phyloP scores from a whole-genome alignment of 495 filamentous ascomycete genomes.

The Hypoxylon trugodes region DNA sequence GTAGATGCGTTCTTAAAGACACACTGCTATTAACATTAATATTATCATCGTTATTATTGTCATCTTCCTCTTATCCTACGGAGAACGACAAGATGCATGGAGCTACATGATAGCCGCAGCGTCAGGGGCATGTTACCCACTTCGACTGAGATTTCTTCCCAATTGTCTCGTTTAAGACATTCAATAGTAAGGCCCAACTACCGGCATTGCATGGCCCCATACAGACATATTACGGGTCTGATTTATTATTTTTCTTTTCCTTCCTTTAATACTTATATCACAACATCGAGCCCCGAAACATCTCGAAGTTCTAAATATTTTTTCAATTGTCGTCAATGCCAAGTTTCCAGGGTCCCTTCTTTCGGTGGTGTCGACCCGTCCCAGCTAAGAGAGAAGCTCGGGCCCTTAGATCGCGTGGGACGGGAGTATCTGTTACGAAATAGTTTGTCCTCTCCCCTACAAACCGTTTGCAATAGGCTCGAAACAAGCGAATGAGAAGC shows the following conservation, averaged over 20 bases:
- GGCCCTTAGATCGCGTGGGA: constrained; percentile 39
- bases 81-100: constrained; percentile 24
- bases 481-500: constrained; percentile 22
- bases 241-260: neutral
- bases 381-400: constrained; percentile 33
- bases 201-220: constrained; percentile 20
- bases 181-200: constrained; percentile 3
- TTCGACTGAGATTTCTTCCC: constrained; percentile 5
- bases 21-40: neutral
- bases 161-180: constrained; percentile 13
- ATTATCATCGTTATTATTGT: neutral
- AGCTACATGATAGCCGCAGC: constrained; percentile 19
- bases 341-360: constrained; percentile 32
- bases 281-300: neutral
- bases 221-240: neutral
- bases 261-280: neutral
- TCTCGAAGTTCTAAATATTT: neutral
- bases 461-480: constrained; percentile 38
- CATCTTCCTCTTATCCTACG: constrained; percentile 1
- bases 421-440: constrained; percentile 40
- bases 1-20: neutral
- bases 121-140: constrained; percentile 13
- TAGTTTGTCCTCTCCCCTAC: constrained; percentile 37
- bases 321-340: constrained; percentile 12
- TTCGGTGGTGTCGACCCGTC: constrained; percentile 28